Evolutionary conservation across 2,329 filamentous ascomycete genomes (phyloP).

Genomic region (Graphiopsis chlorocephala): DNA sequence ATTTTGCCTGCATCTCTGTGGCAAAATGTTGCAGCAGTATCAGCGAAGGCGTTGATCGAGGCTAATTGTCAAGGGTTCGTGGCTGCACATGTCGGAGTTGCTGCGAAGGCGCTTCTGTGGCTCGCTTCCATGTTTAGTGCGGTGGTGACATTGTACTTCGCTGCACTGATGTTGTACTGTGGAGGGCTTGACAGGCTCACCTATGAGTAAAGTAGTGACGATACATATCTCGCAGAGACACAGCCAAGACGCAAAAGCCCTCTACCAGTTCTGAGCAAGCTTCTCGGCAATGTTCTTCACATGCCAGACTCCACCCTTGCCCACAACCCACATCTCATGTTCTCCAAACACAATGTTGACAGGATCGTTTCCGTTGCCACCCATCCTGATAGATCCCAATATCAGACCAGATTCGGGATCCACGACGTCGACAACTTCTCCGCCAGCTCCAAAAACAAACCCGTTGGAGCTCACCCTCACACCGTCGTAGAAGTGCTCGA

Average conservation of each 20-base stretch:
- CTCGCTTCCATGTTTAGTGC: not conserved
- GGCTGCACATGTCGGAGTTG: not conserved
- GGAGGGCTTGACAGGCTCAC: not conserved
- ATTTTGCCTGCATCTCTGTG: not conserved
- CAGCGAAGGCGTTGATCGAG: not conserved
- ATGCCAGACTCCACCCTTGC: constrained; percentile 18
- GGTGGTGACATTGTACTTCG: not conserved
- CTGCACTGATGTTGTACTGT: not conserved
- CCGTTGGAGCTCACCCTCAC: constrained; percentile 11
- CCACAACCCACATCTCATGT: constrained; percentile 17
- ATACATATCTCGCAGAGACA: not conserved
- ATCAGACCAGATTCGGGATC: constrained; percentile 12
- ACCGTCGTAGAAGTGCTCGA: constrained; percentile 16
- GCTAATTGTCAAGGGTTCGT: not conserved
- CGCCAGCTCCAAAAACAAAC: constrained; percentile 7
- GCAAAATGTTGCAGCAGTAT: not conserved
- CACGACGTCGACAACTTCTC: constrained; percentile 15
- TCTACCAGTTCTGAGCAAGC: not conserved
- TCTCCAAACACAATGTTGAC: constrained; percentile 16
- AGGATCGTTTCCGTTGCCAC: constrained; percentile 12
- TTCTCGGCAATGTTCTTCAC: constrained; percentile 14
- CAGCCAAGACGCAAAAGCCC: not conserved
- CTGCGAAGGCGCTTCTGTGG: not conserved
- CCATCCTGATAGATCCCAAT: constrained; percentile 12
- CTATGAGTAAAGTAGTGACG: not conserved